Evolutionary conservation across 257 asterid species (phyloP), one percentile per base, ranked within the genome.

Genomic region (Solanum medicagineum): DNA sequence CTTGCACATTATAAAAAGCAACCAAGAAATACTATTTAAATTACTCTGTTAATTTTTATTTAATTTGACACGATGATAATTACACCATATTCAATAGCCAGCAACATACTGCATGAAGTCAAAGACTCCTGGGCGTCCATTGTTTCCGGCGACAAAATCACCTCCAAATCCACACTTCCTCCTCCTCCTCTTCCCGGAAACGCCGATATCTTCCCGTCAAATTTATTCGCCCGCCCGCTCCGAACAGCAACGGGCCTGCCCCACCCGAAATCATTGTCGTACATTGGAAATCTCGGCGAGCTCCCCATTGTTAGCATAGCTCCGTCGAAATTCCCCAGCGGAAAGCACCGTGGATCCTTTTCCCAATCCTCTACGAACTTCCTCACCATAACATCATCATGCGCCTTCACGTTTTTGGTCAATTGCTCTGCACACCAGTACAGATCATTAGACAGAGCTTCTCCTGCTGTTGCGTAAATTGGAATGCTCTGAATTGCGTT

Each of bases 311-410:
- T 89, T 85, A 47, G 85, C 97, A 88, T 92, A 29, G 92, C 88
- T 2, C 97, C 93, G 56, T 92, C 94, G 8, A 90, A 90, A 32
- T 93, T 93, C 16, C 94, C 95, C 86, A 92, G 6, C 0, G 94
- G 95, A 80, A 93, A 93, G 55, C 94, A 91, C 73, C 91, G 87
- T 12, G 95, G 94, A 63, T 90, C 93, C 19, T 26, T 32, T 62
- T 90, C 92, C 90, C 91, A 90, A 42, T 84, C 85, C 84, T 42
- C 86, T 47, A 90, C 84, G 75, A 15, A 85, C 73, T 83, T 88
- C 79, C 89, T 80, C 79, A 90, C 89, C 86, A 19, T 87, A 19
- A 17, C 3, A 45, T 86, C 73, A 11, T 70, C 83, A 60, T 88
- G 89, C 15, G 85, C 89, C 20, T 19, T 24, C 85, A 90, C 90